A percentile compares a stretch with the other conserved stretches of the same genome.
phyloP scores from a whole-genome alignment of 192 early-diverging fungal genomes.

The Allomyces macrogynus region DNA sequence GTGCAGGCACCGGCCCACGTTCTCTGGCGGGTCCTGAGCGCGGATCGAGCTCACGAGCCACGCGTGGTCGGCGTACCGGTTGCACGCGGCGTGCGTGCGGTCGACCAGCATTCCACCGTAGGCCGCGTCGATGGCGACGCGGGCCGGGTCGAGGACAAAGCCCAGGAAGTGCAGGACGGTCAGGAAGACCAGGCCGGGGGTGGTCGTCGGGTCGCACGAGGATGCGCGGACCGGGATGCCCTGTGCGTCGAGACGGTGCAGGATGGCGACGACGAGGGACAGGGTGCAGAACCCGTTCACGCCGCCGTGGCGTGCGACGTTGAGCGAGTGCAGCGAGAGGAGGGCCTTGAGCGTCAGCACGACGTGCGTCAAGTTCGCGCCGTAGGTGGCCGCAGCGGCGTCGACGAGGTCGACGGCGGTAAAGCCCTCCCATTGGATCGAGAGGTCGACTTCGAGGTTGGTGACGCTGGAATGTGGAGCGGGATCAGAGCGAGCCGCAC shows the following conservation, averaged over 20 bases:
- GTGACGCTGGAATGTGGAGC: neutral
- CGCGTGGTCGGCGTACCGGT: neutral
- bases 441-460: neutral
- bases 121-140: neutral
- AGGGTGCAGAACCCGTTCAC: neutral
- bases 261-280: neutral
- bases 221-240: neutral
- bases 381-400: neutral
- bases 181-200: neutral
- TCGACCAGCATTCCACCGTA: neutral
- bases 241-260: neutral
- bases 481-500: too few species aligned
- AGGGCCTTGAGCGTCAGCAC: neutral
- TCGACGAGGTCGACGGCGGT: neutral
- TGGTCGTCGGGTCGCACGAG: neutral
- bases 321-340: neutral
- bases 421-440: neutral
- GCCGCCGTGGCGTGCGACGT: neutral
- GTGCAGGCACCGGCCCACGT: neutral
- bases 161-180: neutral
- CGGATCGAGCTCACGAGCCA: neutral
- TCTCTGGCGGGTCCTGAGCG: neutral
- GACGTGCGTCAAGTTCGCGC: neutral
- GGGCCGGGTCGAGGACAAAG: neutral
- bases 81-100: neutral